Conservation (phyloP, 129 eudicot species). For the Lactuca sativa region DNA sequence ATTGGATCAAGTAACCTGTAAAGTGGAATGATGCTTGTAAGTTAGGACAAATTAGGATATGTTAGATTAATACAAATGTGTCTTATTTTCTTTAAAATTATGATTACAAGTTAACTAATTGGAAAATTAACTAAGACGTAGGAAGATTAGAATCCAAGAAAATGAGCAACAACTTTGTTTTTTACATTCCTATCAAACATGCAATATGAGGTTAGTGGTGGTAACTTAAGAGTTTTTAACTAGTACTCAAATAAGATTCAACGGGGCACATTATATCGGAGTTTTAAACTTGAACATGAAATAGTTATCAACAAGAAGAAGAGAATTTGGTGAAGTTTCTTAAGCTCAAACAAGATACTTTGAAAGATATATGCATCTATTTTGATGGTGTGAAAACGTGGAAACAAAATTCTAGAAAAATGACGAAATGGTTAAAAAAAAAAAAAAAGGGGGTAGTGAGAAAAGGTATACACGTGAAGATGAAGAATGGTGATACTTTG, state of each 20-base stretch:
- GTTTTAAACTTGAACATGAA: background rate
- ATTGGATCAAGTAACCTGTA: slow-evolving; percentile 12
- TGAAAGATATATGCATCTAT: slow-evolving; percentile 1
- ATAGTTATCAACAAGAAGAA: background rate
- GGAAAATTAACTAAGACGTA: slow-evolving; percentile 13
- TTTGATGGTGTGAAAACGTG: slow-evolving; percentile 16
- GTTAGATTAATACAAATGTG: background rate
- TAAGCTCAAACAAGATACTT: background rate
- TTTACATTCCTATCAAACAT: background rate
- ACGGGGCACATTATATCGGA: background rate
- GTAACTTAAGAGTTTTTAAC: background rate
- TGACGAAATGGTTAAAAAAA: background rate
- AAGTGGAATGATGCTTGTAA: slow-evolving; percentile 6
- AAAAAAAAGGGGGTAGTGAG: slow-evolving; percentile 3
- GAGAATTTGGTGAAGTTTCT: background rate
- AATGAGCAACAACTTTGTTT: slow-evolving; percentile 5
- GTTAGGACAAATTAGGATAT: slow-evolving; percentile 8
- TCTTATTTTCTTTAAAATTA: background rate
- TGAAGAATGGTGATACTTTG: slow-evolving; percentile 42
- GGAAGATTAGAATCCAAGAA: slow-evolving; percentile 25
- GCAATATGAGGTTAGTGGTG: background rate
- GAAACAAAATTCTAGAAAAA: background rate
- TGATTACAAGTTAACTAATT: slow-evolving; percentile 17
- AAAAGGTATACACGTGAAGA: slow-evolving; percentile 31
- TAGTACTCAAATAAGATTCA: background rate